Conservation (phyloP, 2,329 filamentous ascomycete genomes). For the Scedosporium apiospermum region DNA sequence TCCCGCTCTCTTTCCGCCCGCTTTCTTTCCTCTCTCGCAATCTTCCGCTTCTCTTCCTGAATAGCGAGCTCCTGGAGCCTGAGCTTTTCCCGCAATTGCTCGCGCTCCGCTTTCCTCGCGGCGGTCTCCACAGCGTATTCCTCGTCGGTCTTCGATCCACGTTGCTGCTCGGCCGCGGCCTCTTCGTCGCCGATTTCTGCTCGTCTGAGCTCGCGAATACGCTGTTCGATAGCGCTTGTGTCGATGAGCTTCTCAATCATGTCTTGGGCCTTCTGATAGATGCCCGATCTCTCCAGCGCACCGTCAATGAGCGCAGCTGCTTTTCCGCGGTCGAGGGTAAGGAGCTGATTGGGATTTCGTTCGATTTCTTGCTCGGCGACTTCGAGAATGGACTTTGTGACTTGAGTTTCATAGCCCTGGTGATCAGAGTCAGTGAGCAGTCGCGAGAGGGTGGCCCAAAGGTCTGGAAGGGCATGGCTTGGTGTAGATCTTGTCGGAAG, state of each 20-base stretch:
- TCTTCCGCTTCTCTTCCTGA: constrained; percentile 51
- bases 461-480: neutral
- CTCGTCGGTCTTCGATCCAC: constrained; percentile 63
- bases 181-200: constrained; percentile 61
- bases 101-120: constrained; percentile 48
- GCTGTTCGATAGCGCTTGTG: constrained; percentile 55
- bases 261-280: constrained; percentile 62
- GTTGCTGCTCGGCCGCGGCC: constrained; percentile 53
- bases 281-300: constrained; percentile 64
- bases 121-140: constrained; percentile 62
- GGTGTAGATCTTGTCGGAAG: neutral
- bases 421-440: neutral
- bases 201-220: constrained; percentile 58
- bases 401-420: constrained; percentile 60
- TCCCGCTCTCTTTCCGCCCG: constrained; percentile 38
- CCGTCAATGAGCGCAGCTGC: constrained; percentile 69
- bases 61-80: constrained; percentile 49
- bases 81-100: constrained; percentile 51
- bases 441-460: neutral
- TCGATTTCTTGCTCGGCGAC: constrained; percentile 68
- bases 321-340: constrained; percentile 65
- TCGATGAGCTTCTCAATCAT: constrained; percentile 62
- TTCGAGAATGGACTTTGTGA: constrained; percentile 57
- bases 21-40: constrained; percentile 47
- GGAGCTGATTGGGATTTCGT: constrained; percentile 59